Base-by-base conservation (phyloP, 495 filamentous ascomycete genomes). In the Talaromyces liani region DNA sequence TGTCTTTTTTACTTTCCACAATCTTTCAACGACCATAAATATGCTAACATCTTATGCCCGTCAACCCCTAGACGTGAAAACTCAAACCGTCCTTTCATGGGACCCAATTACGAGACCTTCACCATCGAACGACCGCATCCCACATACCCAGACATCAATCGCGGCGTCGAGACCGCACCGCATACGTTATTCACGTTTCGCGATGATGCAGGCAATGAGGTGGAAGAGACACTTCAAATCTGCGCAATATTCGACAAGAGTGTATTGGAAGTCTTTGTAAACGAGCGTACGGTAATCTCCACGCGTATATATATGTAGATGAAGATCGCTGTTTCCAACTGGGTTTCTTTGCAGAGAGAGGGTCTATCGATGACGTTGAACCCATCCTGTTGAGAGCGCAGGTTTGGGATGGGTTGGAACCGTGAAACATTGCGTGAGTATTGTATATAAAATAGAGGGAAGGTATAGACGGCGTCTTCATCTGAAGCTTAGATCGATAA, bases 211-310 rank as follows among this genome's bases (percentile, higher is more conserved):
- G 31, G 20, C 1, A 58, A 64, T 9, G 67, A 72, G 31, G 31
- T 56, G 4, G 72, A 78, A 65, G 74, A 79, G 60, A 67, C 67
- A 0, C 69, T 79, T 0, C 69, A 61, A 7, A 68, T 79, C 39
- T 75, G 67, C 27, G 75, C 73, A 3, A 71, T 75, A 55, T 75
- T 73, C 47, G 75, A 79, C 36, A 64, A 27, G 22, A 76, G 72
- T 36, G 75, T 79, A 16, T 55, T 78, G 6, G 75, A 79, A 58
- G 71, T 79, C 3, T 78, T 79, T 24, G 70, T 77, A 1, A 79
- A 79, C 55, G 70, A 71, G 16, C 65, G 77, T 22, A 77, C 73
- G 4, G 73, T 68, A 27, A 73, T 79, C 16, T 71, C 74, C 0
- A 79, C 75, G 1, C 69, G 77, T 0, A 66, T 79, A 66, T 79